Evolutionary conservation across 345 rosid genomes (phyloP).

Genomic region (Salix purpurea): DNA sequence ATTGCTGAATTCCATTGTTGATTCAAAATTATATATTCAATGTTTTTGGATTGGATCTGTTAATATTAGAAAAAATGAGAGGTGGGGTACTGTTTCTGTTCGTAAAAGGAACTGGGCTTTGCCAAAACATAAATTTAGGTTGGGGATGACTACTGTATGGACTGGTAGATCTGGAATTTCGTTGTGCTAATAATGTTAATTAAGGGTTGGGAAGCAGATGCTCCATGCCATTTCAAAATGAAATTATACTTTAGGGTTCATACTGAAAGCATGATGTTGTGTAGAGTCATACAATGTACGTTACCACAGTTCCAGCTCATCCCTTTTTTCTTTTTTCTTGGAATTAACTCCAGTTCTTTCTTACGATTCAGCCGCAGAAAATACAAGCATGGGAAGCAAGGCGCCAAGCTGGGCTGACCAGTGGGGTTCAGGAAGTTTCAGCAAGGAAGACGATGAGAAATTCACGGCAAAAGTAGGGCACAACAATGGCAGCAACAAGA

Average conservation of each 20-base stretch:
- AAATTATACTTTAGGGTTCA: too few species aligned
- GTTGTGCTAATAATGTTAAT: background rate
- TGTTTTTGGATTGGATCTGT: background rate
- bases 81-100: background rate
- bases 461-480: background rate
- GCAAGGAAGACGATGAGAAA: conserved; percentile 6
- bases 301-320: background rate
- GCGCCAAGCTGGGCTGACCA: conserved; percentile 23
- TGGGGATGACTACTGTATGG: background rate
- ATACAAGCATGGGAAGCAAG: conserved; percentile 15
- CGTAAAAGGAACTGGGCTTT: background rate
- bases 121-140: background rate
- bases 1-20: too few species aligned
- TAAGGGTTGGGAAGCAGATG: too few species aligned
- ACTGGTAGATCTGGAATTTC: background rate
- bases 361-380: background rate
- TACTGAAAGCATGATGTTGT: too few species aligned
- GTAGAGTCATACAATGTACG: too few species aligned
- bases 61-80: background rate
- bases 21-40: too few species aligned
- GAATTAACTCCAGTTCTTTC: background rate
- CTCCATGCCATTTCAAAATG: too few species aligned
- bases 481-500: conserved; percentile 8
- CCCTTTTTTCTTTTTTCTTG: background rate
- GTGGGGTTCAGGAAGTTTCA: conserved; percentile 4